Evolutionary conservation across 352 stramenopile genomes (phyloP).

Genomic region (Phytophthora colocasiae): DNA sequence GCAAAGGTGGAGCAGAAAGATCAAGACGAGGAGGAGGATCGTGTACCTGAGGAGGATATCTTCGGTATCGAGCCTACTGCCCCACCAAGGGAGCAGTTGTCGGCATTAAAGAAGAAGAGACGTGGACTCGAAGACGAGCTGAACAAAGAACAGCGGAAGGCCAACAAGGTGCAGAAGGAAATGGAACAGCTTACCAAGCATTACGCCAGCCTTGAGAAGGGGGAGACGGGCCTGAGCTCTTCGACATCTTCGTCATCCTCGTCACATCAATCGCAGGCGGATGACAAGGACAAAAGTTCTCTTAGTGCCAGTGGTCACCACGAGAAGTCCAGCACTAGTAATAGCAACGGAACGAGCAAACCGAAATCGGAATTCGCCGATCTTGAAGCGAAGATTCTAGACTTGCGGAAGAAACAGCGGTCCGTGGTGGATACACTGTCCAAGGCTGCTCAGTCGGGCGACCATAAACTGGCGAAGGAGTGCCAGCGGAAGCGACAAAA

Average conservation of each 20-base stretch:
- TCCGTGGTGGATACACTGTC: constrained; percentile 75
- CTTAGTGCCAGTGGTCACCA: constrained; percentile 23
- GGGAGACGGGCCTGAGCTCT: constrained; percentile 44
- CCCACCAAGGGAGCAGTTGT: constrained; percentile 62
- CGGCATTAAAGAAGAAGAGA: constrained; percentile 69
- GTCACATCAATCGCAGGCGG: constrained; percentile 41
- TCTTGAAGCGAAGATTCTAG: constrained; percentile 76
- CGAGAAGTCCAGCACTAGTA: constrained; percentile 39
- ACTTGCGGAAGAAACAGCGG: constrained; percentile 82
- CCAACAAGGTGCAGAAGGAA: constrained; percentile 77
- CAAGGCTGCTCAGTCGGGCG: constrained; percentile 73
- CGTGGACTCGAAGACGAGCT: constrained; percentile 83
- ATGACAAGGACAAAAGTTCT: constrained; percentile 41
- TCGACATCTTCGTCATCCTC: constrained; percentile 51
- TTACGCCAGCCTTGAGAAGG: constrained; percentile 48
- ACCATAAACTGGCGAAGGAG: constrained; percentile 81
- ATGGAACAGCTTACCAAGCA: constrained; percentile 89
- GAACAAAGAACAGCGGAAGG: constrained; percentile 81
- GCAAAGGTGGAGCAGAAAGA: constrained; percentile 62
- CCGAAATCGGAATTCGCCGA: constrained; percentile 59
- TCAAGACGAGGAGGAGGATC: constrained; percentile 59
- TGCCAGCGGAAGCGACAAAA: constrained; percentile 73
- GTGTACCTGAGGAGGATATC: constrained; percentile 76
- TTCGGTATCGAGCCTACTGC: constrained; percentile 77
- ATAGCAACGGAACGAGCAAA: constrained; percentile 31